A percentile compares a stretch with the other conserved stretches of the same genome.
Evolutionary conservation across 1,284 basidiomycete species (phyloP).

Genomic region (Stereum hirsutum): DNA sequence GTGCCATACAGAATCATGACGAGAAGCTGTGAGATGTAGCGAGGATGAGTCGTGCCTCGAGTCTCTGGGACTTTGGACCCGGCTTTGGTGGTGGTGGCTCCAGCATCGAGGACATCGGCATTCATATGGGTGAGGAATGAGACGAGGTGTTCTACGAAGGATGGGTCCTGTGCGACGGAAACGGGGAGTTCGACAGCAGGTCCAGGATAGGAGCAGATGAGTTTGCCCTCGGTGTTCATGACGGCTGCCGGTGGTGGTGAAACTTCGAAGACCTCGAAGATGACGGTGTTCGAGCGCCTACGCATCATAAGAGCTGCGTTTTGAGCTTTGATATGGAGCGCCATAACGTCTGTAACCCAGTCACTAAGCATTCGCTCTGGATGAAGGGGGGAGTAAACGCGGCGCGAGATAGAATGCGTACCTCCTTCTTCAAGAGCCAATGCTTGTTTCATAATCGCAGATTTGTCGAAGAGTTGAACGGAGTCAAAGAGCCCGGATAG

Average conservation of each 20-base stretch:
- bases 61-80: constrained; percentile 16
- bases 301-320: constrained; percentile 34
- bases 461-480: neutral
- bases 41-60: constrained; percentile 25
- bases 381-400: no score
- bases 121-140: constrained; percentile 26
- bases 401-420: no score
- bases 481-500: neutral
- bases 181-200: constrained; percentile 23
- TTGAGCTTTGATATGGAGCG: constrained; percentile 28
- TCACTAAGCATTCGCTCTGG: no score
- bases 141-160: constrained; percentile 20
- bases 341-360: constrained; percentile 16
- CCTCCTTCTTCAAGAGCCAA: neutral
- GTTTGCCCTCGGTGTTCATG: constrained; percentile 27
- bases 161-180: constrained; percentile 17
- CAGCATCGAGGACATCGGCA: constrained; percentile 9
- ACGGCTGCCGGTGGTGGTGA: constrained; percentile 23
- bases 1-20: constrained; percentile 28
- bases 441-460: neutral
- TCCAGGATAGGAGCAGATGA: constrained; percentile 25
- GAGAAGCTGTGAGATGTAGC: constrained; percentile 33
- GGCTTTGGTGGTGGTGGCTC: constrained; percentile 13
- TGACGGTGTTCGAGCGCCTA: constrained; percentile 13
- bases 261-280: constrained; percentile 34